Conservation (phyloP, 495 filamentous ascomycete species). For the Penicillium turbatum region DNA sequence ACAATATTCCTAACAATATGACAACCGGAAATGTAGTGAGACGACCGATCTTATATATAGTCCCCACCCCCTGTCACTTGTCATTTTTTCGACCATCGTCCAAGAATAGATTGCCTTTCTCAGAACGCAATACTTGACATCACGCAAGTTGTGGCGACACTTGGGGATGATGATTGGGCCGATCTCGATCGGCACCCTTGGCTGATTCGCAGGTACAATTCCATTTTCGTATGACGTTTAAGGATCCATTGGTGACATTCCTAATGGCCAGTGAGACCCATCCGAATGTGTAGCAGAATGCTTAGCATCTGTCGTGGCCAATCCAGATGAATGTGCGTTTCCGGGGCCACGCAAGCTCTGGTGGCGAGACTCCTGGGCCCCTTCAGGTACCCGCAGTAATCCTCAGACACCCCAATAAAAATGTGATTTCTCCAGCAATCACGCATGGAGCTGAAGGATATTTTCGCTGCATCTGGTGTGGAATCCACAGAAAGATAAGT, state of each 20-base stretch:
- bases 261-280: conserved; percentile 14
- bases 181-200: conserved; percentile 14
- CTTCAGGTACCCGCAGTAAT: conserved; percentile 2
- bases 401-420: conserved; percentile 10
- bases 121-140: conserved; percentile 5
- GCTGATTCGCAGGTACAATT: conserved; percentile 1
- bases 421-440: conserved; percentile 1
- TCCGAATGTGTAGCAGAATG: conserved; percentile 18
- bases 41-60: conserved; percentile 4
- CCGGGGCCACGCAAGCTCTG: conserved; percentile 21
- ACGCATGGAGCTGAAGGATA: neutral
- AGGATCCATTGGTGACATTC: neutral
- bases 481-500: neutral
- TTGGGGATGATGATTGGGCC: conserved; percentile 15
- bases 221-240: conserved; percentile 25
- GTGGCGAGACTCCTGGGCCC: conserved; percentile 20
- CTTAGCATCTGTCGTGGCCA: conserved; percentile 22
- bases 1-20: neutral
- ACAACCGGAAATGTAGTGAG: neutral
- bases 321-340: conserved; percentile 1
- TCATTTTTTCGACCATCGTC: neutral
- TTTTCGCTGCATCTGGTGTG: neutral
- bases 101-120: conserved; percentile 24
- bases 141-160: conserved; percentile 26
- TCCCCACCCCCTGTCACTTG: neutral